A percentile compares a stretch with the other conserved stretches of the same genome.
These are phyloP conservation scores for Candida pini DNA, from an alignment of 805 yeast species.

Conservation along the genomic window DNA sequence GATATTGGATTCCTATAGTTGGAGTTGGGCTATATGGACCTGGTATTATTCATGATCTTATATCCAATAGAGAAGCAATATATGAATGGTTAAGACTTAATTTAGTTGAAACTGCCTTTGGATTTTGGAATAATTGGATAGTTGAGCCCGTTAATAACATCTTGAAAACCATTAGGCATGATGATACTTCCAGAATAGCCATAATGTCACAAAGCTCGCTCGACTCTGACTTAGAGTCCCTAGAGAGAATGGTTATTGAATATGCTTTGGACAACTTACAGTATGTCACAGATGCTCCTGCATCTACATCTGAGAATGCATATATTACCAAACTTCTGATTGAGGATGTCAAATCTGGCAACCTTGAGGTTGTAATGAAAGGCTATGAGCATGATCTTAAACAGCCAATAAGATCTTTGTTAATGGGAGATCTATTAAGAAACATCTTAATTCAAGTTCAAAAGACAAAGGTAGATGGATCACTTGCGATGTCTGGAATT, in stretches of 20 bases:
- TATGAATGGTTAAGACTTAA: slow-evolving; percentile 52
- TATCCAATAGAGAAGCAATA: slow-evolving; percentile 50
- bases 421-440: slow-evolving; percentile 68
- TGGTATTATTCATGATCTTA: slow-evolving; percentile 32
- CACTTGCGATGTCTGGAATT: slow-evolving; percentile 82
- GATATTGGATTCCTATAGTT: slow-evolving; percentile 55
- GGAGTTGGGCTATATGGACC: slow-evolving; percentile 49
- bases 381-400: slow-evolving; percentile 74
- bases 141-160: slow-evolving; percentile 68
- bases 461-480: slow-evolving; percentile 93
- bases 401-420: slow-evolving; percentile 55
- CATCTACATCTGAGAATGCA: slow-evolving; percentile 13
- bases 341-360: slow-evolving; percentile 59
- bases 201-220: slow-evolving; percentile 76
- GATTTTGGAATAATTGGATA: slow-evolving; percentile 81
- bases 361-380: slow-evolving; percentile 71
- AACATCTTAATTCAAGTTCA: slow-evolving; percentile 87
- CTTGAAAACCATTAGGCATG: slow-evolving; percentile 77
- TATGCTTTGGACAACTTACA: slow-evolving; percentile 41
- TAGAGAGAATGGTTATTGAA: slow-evolving; percentile 84
- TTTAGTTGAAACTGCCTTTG: slow-evolving; percentile 54
- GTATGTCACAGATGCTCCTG: slow-evolving; percentile 4
- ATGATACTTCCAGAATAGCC: slow-evolving; percentile 65
- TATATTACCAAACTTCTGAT: slow-evolving; percentile 28
- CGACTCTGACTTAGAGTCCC: slow-evolving; percentile 68